These are phyloP conservation scores for Pestalotiopsis sp. DNA, from an alignment of 2,329 filamentous ascomycete species.

Conservation along the genomic window DNA sequence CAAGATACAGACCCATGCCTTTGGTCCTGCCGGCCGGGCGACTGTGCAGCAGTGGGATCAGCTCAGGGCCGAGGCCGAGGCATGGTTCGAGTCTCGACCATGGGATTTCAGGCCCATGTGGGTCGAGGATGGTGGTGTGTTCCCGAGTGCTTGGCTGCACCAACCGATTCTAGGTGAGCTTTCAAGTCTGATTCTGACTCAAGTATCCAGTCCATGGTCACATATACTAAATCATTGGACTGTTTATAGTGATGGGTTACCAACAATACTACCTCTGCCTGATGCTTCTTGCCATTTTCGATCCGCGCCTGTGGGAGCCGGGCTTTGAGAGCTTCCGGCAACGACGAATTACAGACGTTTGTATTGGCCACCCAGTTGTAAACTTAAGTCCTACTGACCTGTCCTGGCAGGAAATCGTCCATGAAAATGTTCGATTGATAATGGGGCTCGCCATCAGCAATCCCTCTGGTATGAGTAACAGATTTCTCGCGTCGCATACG, in stretches of 20 bases:
- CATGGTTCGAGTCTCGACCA: slow-evolving; percentile 26
- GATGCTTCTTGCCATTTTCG: slow-evolving; percentile 14
- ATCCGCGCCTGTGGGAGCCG: slow-evolving; percentile 8
- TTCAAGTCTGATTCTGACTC: not conserved
- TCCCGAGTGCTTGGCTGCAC: slow-evolving; percentile 23
- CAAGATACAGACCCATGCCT: slow-evolving; percentile 35
- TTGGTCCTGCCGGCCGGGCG: slow-evolving; percentile 28
- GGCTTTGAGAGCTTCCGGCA: slow-evolving; percentile 7
- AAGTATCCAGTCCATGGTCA: not conserved
- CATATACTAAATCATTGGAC: not conserved
- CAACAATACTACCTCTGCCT: slow-evolving; percentile 12
- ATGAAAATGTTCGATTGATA: slow-evolving; percentile 25
- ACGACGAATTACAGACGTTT: slow-evolving; percentile 8
- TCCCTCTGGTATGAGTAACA: slow-evolving; percentile 23
- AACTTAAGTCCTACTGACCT: slow-evolving; percentile 27
- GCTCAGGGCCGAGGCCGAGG: slow-evolving; percentile 19
- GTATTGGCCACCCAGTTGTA: not conserved
- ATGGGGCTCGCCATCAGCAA: slow-evolving; percentile 31
- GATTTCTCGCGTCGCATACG: slow-evolving; percentile 29
- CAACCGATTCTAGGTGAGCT: slow-evolving; percentile 7
- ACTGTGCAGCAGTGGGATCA: not conserved
- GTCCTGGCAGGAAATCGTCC: slow-evolving; percentile 25
- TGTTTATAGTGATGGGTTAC: slow-evolving; percentile 1
- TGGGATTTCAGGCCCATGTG: slow-evolving; percentile 21
- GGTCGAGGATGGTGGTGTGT: slow-evolving; percentile 25